These are phyloP conservation scores for Casaregolazyma suthepensis DNA, from an alignment of 1,139 yeast species.

Conservation along the genomic window DNA sequence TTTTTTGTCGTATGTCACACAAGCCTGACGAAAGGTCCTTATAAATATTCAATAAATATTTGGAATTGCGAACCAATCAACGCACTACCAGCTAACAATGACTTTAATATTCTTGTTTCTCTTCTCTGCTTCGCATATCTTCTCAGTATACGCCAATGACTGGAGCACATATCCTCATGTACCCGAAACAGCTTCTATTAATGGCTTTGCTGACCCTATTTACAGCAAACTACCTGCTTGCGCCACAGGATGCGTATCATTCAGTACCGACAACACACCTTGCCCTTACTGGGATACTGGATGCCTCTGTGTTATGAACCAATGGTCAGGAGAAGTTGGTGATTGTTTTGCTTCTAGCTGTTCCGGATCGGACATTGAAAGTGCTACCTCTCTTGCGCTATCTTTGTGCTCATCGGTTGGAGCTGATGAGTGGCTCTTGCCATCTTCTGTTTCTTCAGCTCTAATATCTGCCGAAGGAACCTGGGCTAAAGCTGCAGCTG, in stretches of 20 bases:
- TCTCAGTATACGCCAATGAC: slow-evolving; percentile 19
- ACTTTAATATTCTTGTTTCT: background rate
- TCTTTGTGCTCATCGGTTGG: slow-evolving; percentile 43
- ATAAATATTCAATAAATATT: too few relatives aligned
- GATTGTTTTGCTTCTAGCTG: slow-evolving; percentile 41
- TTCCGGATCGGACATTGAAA: slow-evolving; percentile 36
- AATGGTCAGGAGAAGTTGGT: slow-evolving; percentile 44
- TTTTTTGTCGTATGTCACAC: background rate
- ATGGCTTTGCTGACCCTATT: slow-evolving; percentile 50
- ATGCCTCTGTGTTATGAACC: slow-evolving; percentile 47
- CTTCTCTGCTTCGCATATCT: background rate
- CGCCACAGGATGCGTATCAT: slow-evolving; percentile 36
- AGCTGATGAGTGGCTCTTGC: slow-evolving; percentile 40
- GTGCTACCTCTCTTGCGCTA: slow-evolving; percentile 40
- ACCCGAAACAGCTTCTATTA: slow-evolving; percentile 45
- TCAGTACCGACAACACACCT: slow-evolving; percentile 14
- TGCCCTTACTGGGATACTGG: slow-evolving; percentile 56
- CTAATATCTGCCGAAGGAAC: slow-evolving; percentile 9
- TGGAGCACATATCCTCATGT: slow-evolving; percentile 44
- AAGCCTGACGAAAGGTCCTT: background rate
- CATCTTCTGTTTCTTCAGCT: slow-evolving; percentile 22
- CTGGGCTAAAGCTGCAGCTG: background rate
- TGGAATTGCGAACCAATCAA: background rate
- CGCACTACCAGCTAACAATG: background rate
- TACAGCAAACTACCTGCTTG: slow-evolving; percentile 39